phyloP scores from a whole-genome alignment of 345 rosid species.

The Cardamine chenopodiifolia region DNA sequence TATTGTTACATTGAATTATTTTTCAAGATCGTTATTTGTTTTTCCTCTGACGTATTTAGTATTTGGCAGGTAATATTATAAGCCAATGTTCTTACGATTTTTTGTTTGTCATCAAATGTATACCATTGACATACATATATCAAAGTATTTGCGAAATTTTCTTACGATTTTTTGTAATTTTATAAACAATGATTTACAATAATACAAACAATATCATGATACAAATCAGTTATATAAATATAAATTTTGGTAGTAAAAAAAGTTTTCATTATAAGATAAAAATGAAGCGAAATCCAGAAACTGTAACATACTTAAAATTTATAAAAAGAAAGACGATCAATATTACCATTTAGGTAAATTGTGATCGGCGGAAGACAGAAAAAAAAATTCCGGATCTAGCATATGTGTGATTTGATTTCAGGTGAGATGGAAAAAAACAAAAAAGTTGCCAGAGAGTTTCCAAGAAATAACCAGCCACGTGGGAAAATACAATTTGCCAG shows the following conservation, averaged over 20 bases:
- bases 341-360: background rate
- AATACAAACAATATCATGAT: background rate
- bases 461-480: slow-evolving; percentile 20
- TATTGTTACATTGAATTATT: background rate
- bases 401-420: background rate
- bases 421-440: background rate
- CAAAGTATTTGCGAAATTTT: background rate
- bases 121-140: no score
- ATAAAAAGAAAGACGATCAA: background rate
- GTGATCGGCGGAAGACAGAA: background rate
- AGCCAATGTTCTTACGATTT: no score
- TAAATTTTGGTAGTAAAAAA: background rate
- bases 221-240: background rate
- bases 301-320: no score
- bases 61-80: no score
- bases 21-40: background rate
- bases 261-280: no score
- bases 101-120: no score
- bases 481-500: slow-evolving; percentile 17
- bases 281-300: no score
- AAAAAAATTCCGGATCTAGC: background rate
- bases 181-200: no score
- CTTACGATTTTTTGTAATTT: no score
- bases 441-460: background rate
- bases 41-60: background rate